Base-by-base conservation (phyloP, 1,139 yeast species). In the Kazachstania sp. region DNA sequence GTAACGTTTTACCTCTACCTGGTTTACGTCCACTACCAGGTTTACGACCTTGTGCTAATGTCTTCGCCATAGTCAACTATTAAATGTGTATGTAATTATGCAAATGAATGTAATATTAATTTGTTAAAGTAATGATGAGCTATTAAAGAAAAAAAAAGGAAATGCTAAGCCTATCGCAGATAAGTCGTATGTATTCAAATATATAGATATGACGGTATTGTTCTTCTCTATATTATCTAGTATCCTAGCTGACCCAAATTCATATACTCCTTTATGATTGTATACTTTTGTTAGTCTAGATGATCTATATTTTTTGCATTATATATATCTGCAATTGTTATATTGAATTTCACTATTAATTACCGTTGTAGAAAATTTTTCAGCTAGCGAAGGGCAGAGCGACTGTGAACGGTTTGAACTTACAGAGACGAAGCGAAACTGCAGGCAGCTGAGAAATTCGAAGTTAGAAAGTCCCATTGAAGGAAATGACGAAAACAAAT, bases 11-110 rank as follows among this genome's bases (percentile, higher is more conserved):
- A 2, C 64, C 71, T 44, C 60, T 65, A 8, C 71, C 71, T 6
- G 71, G 70, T 44, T 67, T 68, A 43, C 72, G 57, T 2, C 72
- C 72, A 51, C 67, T 60, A 0, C 71, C 71, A 2, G 66, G 69
- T 47, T 67, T 68, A 47, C 71, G 62, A 8, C 72, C 72, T 51
- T 68, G 70, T 19, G 68, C 66, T 45, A 68, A 57, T 32, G 69
- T 68, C 50, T 68, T 68, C 7, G 71, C 72, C 72, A 68, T 67
- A 19, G 18, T 32, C 36, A n/a, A 32, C 18, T 32, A 15, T 15
- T 15, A 18, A 32, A 32, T 32, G 16, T 32, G 20, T 15, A 32
- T n/a, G 36, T n/a, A 12, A 18, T n/a, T 9, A 32, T 32, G 36
- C 19, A 23, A 23, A 23, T 23, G 28, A 23, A 23, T 23, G 9